Percentiles rank a stretch among this genome's conserved stretches.
These are phyloP conservation scores for Coemansia sp. DNA, from an alignment of 192 early-diverging fungal species.

Conservation along the genomic window DNA sequence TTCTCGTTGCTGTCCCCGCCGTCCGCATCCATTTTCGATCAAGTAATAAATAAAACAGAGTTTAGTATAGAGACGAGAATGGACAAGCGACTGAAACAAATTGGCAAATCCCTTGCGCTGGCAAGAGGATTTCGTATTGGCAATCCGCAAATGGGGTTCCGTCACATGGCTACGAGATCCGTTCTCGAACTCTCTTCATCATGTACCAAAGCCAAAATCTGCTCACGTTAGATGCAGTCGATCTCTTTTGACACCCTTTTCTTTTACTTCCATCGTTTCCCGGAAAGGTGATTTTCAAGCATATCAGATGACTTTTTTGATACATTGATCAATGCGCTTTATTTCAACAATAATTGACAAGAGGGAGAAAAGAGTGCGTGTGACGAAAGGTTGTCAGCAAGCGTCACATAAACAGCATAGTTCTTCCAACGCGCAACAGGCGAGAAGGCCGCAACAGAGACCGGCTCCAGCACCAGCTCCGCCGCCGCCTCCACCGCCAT, in stretches of 20 bases:
- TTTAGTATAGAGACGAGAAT: too few species aligned
- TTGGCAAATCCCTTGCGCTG: too few species aligned
- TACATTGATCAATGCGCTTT: background rate
- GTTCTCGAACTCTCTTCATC: background rate
- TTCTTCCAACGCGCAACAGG: slow-evolving; percentile 19
- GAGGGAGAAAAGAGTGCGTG: background rate
- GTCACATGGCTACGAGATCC: background rate
- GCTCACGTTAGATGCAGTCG: background rate
- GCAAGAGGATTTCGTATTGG: too few species aligned
- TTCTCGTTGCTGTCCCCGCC: background rate
- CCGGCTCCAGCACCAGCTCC: slow-evolving; percentile 19
- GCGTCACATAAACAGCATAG: slow-evolving; percentile 13
- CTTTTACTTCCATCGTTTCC: too few species aligned
- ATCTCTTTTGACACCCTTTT: background rate
- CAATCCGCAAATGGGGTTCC: background rate
- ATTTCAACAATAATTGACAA: background rate
- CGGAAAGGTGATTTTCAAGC: background rate
- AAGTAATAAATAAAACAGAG: background rate
- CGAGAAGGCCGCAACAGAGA: slow-evolving; percentile 20
- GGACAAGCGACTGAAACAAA: too few species aligned
- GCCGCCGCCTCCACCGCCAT: slow-evolving; percentile 10
- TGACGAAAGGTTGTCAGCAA: background rate
- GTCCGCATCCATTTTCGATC: background rate
- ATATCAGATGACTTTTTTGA: background rate
- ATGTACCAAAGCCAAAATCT: background rate